Base-by-base conservation (phyloP, 345 rosid genomes). In the Lenwebbia sp. region DNA sequence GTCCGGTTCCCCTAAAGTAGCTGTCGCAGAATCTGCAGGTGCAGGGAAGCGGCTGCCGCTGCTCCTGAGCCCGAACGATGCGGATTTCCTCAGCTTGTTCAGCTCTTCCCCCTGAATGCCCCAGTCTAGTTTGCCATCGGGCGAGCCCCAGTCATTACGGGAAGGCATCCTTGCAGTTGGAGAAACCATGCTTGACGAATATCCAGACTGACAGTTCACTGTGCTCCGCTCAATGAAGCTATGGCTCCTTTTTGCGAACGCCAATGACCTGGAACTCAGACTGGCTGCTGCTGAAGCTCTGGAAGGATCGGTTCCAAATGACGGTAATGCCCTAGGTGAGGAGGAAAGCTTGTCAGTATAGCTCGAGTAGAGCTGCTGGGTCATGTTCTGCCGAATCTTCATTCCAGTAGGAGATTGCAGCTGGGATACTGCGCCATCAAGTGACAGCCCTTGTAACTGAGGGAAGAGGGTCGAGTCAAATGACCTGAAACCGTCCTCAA, bases 91-190 rank as follows among this genome's bases (percentile, higher is more conserved):
- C 13, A 94, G 92, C 90, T 93, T 94, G 81, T 91, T 93, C 40
- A 95, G 93, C 90, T 96, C 98, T 30, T 92, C 96, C 83, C 93
- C 94, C 57, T 94, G 93, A 62, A 96, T 86, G 14, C 94, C 93
- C 98, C 98, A 95, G 89, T 95, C 96, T 75, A 96, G 84, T 88
- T 95, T 96, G 0, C 98, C 99, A 86, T 92, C 94, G 15, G 96
- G 92, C 11, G 96, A 95, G 26, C 94, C 95, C 98, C 98, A 96
- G 82, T 93, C 97, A 17, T 88, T 84, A 57, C 91, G 83, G 76
- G 89, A 89, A 52, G 92, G 83, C 75, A 89, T 62, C 88, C 87
- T 83, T 62, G 84, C 78, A 83, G 88, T 50, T 40, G 91, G 87
- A 19, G 92, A 87, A 78, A 93, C 82, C 44, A 86, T 84, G 76